Percentiles rank a stretch among this genome's conserved stretches.
phyloP scores from a whole-genome alignment of 345 rosid species.

The Lumnitzera racemosa region DNA sequence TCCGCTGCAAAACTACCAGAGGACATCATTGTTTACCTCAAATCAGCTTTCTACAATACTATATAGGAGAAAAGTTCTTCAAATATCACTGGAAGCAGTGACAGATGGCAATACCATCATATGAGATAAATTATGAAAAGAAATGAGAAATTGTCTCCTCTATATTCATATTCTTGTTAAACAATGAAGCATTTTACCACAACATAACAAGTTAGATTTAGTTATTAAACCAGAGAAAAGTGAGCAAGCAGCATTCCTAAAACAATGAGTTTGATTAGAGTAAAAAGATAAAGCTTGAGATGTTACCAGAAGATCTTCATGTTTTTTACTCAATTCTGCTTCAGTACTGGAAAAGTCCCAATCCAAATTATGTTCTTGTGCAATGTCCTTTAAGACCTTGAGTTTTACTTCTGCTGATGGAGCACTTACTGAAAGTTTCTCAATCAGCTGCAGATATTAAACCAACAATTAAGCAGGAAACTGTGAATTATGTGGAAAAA shows the following conservation, averaged over 20 bases:
- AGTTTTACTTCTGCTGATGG: conserved; percentile 71
- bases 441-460: conserved; percentile 51
- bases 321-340: conserved; percentile 72
- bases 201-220: not conserved
- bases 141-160: too few species aligned
- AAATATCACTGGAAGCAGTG: too few species aligned
- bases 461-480: conserved; percentile 2
- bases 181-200: not conserved
- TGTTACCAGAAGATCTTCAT: conserved; percentile 87
- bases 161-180: too few species aligned
- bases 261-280: not conserved
- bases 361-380: conserved; percentile 51
- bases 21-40: too few species aligned
- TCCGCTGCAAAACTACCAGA: too few species aligned
- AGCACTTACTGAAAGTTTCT: conserved; percentile 74
- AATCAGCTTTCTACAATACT: too few species aligned
- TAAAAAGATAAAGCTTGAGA: not conserved
- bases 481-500: not conserved
- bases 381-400: conserved; percentile 73
- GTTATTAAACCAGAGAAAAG: not conserved
- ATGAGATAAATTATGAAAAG: too few species aligned
- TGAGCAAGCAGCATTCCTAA: not conserved
- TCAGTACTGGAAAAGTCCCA: conserved; percentile 90
- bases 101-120: too few species aligned
- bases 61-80: too few species aligned